A percentile compares a stretch with the other conserved stretches of the same genome.
Evolutionary conservation across 1,284 basidiomycete genomes (phyloP).

Genomic region (Gymnopus androsaceus): DNA sequence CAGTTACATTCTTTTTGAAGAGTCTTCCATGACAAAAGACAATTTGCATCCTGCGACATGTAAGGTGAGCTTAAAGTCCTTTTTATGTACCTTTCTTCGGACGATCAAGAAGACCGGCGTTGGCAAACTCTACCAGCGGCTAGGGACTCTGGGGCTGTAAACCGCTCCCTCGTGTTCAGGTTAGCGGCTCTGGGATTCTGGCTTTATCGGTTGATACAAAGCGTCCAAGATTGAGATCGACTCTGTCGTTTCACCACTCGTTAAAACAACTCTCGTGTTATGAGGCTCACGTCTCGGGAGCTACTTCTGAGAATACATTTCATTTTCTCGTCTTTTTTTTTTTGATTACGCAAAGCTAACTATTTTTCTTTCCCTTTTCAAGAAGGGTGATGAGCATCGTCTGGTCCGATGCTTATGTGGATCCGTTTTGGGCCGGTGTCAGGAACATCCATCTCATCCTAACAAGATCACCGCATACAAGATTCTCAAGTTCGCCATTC

Average conservation of each 20-base stretch:
- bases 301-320: conserved; percentile 82
- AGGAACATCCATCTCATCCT: conserved; percentile 46
- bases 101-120: conserved; percentile 89
- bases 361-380: conserved; percentile 22
- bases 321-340: conserved; percentile 14
- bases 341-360: conserved; percentile 24
- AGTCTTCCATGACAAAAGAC: conserved; percentile 51
- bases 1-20: conserved; percentile 80
- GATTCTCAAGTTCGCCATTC: conserved; percentile 80
- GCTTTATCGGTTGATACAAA: conserved; percentile 83
- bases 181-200: conserved; percentile 34
- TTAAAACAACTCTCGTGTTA: conserved; percentile 80
- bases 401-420: conserved; percentile 78
- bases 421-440: conserved; percentile 71
- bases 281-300: conserved; percentile 71
- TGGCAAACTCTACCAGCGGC: conserved; percentile 70
- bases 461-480: conserved; percentile 54
- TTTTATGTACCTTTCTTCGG: conserved; percentile 38
- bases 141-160: conserved; percentile 26
- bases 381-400: conserved; percentile 64
- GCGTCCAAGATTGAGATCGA: conserved; percentile 69
- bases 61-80: conserved; percentile 54
- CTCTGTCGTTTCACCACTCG: conserved; percentile 41
- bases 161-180: conserved; percentile 18
- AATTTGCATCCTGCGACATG: conserved; percentile 52